Base-by-base conservation (phyloP, 2,329 filamentous ascomycete species). In the Daldinia sp. region DNA sequence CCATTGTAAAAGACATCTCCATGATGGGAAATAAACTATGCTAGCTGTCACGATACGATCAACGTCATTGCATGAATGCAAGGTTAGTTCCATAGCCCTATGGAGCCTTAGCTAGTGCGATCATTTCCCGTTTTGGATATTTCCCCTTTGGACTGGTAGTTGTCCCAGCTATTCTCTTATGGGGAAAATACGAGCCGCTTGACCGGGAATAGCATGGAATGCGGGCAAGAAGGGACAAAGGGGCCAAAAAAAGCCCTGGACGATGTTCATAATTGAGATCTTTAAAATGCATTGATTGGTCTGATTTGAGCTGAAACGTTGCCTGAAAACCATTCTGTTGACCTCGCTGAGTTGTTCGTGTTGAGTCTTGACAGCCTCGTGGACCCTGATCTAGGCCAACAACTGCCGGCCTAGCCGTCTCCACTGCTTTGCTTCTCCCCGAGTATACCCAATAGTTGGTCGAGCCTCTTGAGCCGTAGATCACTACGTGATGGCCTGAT, bases 21-120 rank as follows among this genome's bases (percentile, higher is more conserved):
- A 39, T 26, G 18, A 39, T 13, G n/a, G 4, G 5, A 35, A 35
- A 6, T 15, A 48, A 18, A 41, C 50, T 26, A 46, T 10, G 18
- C 46, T 6, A 35, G 30, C 26, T 7, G 58, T 48, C 56, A 64
- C 60, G 39, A 46, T 55, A 18, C 4, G 60, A 60, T 70, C 64
- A 54, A 65, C 60, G 58, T 67, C 60, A 51, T 56, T 42, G 41
- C 61, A 68, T 61, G 61, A 68, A 67, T 57, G 28, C 23, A 61
- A 60, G 42, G 44, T 13, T 26, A 67, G 13, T 23, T 15, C 46
- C 28, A n/a, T 23, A 57, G 35, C 37, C 53, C 46, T 67, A 63
- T 42, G 60, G 64, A 55, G 15, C 51, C 48, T 13, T n/a, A 10
- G 28, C n/a, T n/a, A 23, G 35, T 15, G 5, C n/a, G 60, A 63